Conservation (phyloP, 2,329 filamentous ascomycete genomes). For the Acephala macrosclerotiorum region DNA sequence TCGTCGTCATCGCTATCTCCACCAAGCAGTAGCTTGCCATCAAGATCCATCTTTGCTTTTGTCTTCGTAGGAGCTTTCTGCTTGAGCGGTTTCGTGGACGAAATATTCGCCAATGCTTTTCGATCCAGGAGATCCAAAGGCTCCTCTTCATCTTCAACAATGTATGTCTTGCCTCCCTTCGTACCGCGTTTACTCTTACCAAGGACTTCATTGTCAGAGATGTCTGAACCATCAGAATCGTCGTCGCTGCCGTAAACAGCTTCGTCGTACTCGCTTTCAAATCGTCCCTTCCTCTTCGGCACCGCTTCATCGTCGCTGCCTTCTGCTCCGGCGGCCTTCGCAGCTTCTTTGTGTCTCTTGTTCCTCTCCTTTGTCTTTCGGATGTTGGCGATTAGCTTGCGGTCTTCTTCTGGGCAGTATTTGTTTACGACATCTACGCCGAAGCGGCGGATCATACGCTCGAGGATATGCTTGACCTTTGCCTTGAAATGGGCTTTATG, state of each 20-base stretch:
- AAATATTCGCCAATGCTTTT: conserved; percentile 89
- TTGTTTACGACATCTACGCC: conserved; percentile 82
- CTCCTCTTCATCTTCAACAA: conserved; percentile 93
- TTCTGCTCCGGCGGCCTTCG: conserved; percentile 62
- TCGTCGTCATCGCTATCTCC: conserved; percentile 59
- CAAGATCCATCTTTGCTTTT: conserved; percentile 74
- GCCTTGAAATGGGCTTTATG: conserved; percentile 97
- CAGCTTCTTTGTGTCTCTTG: conserved; percentile 85
- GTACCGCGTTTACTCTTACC: conserved; percentile 54
- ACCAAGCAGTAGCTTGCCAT: conserved; percentile 83
- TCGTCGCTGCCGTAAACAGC: conserved; percentile 75
- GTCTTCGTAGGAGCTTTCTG: conserved; percentile 56
- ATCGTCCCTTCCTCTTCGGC: conserved; percentile 65
- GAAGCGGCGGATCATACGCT: conserved; percentile 91
- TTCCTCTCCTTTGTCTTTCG: conserved; percentile 91
- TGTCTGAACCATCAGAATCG: conserved; percentile 66
- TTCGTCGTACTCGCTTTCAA: conserved; percentile 94
- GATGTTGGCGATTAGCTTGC: conserved; percentile 92
- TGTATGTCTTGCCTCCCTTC: conserved; percentile 77
- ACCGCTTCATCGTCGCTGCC: conserved; percentile 64
- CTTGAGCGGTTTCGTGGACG: conserved; percentile 82
- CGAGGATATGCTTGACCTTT: conserved; percentile 98
- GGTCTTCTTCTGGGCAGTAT: conserved; percentile 83
- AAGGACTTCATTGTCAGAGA: conserved; percentile 66
- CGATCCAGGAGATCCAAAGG: conserved; percentile 93